Conservation (phyloP, 306 rosid genomes). For the Dalbergia cochinchinensis region DNA sequence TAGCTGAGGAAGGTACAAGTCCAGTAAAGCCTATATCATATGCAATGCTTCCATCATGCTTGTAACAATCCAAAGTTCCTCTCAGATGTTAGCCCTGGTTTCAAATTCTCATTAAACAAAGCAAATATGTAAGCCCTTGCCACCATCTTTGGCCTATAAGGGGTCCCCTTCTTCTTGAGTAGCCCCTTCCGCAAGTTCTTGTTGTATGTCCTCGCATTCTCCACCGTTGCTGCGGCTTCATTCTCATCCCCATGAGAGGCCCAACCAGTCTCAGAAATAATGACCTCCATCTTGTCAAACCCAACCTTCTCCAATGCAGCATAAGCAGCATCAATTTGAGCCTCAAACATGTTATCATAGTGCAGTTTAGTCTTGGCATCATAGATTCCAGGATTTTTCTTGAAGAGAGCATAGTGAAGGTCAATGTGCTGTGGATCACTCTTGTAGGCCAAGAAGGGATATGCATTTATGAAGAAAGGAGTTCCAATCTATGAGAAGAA, state of each 20-base stretch:
- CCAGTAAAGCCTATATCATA: slow-evolving; percentile 91
- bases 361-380: slow-evolving; percentile 85
- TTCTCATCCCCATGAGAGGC: slow-evolving; percentile 78
- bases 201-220: slow-evolving; percentile 79
- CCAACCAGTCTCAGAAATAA: slow-evolving; percentile 96
- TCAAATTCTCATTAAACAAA: slow-evolving; percentile 89
- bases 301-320: slow-evolving; percentile 87
- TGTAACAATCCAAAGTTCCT: slow-evolving; percentile 93
- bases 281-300: slow-evolving; percentile 71
- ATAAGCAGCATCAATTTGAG: slow-evolving; percentile 86
- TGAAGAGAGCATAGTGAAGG: slow-evolving; percentile 79
- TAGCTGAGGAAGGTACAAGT: slow-evolving; percentile 72
- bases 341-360: slow-evolving; percentile 88
- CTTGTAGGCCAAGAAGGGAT: slow-evolving; percentile 93
- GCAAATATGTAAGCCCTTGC: slow-evolving; percentile 85
- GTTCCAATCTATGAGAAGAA: slow-evolving; percentile 78
- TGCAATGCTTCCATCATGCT: slow-evolving; percentile 89
- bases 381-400: slow-evolving; percentile 66
- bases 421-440: slow-evolving; percentile 84
- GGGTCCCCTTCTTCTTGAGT: slow-evolving; percentile 87
- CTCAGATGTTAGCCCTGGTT: slow-evolving; percentile 91
- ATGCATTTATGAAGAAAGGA: slow-evolving; percentile 91
- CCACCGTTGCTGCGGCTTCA: slow-evolving; percentile 72
- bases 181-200: slow-evolving; percentile 64
- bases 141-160: slow-evolving; percentile 73